Evolutionary conservation across 139 green algal genomes (phyloP).

Genomic region (Nannochloris sp.): DNA sequence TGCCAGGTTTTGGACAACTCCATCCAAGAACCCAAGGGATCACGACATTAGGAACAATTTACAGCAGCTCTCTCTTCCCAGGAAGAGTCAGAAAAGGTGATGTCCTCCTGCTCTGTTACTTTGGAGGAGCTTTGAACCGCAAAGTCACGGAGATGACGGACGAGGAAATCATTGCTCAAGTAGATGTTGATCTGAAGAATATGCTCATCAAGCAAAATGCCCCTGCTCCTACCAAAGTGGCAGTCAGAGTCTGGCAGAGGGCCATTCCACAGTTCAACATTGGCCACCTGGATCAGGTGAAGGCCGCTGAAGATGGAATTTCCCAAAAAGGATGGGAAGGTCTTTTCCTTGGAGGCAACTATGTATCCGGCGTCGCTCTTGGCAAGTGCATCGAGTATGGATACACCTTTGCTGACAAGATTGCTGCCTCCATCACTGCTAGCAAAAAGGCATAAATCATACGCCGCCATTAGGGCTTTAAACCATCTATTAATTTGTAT

Average conservation of each 20-base stretch:
- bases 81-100: conserved; percentile 46
- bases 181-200: conserved; percentile 87
- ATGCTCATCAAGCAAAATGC: conserved; percentile 90
- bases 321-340: conserved; percentile 50
- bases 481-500: conserved; percentile 1
- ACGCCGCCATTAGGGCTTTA: too few relatives aligned
- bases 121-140: conserved; percentile 87
- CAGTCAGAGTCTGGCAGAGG: conserved; percentile 82
- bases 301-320: conserved; percentile 46
- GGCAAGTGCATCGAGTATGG: conserved; percentile 90
- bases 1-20: conserved; percentile 94
- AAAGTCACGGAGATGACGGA: conserved; percentile 66
- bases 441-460: not conserved
- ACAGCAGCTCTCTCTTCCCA: conserved; percentile 89
- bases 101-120: conserved; percentile 91
- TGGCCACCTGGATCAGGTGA: conserved; percentile 60
- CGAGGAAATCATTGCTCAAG: conserved; percentile 57
- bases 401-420: conserved; percentile 69
- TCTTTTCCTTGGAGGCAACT: conserved; percentile 94
- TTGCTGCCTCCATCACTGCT: conserved; percentile 22
- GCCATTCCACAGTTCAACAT: conserved; percentile 99
- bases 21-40: conserved; percentile 91
- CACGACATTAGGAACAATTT: conserved; percentile 96
- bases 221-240: conserved; percentile 62
- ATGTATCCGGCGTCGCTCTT: conserved; percentile 87